A percentile compares a stretch with the other conserved stretches of the same genome.
These are phyloP conservation scores for Heterobasidion annosum DNA, from an alignment of 1,284 basidiomycete genomes.

Conservation along the genomic window DNA sequence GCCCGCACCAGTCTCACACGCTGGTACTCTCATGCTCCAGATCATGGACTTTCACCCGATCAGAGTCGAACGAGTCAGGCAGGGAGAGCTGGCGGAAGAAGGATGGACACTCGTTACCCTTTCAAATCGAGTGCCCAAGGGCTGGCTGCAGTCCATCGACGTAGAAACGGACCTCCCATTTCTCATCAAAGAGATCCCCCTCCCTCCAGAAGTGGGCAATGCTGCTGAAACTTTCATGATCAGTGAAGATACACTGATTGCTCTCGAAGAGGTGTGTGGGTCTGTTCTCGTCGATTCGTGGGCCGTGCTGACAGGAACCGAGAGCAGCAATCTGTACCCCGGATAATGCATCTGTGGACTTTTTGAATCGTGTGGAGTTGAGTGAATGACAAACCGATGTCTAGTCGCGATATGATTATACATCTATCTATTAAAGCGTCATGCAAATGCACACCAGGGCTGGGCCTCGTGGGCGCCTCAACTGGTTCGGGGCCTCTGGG, in stretches of 20 bases:
- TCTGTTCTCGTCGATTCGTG: background rate
- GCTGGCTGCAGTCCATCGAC: background rate
- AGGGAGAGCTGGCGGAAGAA: conserved; percentile 5
- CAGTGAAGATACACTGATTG: conserved; percentile 10
- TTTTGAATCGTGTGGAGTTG: background rate
- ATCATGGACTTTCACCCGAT: conserved; percentile 8
- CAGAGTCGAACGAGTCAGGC: conserved; percentile 3
- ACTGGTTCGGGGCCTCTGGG: no score
- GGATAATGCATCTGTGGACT: background rate
- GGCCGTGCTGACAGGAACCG: no score
- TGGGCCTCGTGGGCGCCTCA: no score
- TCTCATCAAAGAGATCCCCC: conserved; percentile 6
- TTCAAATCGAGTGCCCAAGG: background rate
- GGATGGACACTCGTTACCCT: background rate
- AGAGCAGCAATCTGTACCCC: background rate
- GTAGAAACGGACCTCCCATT: background rate
- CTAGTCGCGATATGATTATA: no score
- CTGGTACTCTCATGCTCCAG: background rate
- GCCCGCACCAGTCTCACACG: background rate
- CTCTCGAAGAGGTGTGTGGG: conserved; percentile 8
- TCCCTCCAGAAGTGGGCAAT: conserved; percentile 4
- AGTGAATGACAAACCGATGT: background rate
- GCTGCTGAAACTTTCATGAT: conserved; percentile 5
- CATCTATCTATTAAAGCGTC: no score
- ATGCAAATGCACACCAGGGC: no score